Conservation (phyloP, 495 filamentous ascomycete genomes). For the Gamarada debralockiae region DNA sequence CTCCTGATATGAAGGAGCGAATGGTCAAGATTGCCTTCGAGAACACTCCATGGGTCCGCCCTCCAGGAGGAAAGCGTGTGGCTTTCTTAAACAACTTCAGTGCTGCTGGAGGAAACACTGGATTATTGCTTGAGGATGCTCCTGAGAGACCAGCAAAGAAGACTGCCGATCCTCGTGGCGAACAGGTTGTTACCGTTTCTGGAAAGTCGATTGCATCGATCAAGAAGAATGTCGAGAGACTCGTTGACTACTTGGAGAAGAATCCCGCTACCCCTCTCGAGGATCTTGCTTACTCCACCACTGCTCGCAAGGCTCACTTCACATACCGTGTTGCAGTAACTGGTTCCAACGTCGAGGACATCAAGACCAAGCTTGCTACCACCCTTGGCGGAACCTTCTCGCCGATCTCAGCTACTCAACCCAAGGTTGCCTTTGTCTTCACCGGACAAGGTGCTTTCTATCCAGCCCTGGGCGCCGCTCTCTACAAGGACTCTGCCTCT, state of each 20-base stretch:
- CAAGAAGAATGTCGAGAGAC: neutral
- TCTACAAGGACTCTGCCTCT: conserved; percentile 56
- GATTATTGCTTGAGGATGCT: conserved; percentile 56
- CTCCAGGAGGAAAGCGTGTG: neutral
- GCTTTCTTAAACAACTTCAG: conserved; percentile 36
- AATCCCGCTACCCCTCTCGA: neutral
- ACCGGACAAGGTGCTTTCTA: conserved; percentile 68
- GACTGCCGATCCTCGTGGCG: conserved; percentile 39
- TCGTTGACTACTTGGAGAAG: neutral
- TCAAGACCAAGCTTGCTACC: neutral
- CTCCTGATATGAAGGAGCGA: conserved; percentile 64
- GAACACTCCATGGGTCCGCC: conserved; percentile 42
- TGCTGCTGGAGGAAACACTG: conserved; percentile 58
- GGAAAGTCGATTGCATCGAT: conserved; percentile 44
- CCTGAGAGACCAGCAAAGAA: conserved; percentile 13
- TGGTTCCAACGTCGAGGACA: conserved; percentile 21
- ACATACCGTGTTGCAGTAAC: neutral
- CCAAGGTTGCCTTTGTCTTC: conserved; percentile 55
- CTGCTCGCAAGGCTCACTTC: neutral
- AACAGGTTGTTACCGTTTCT: conserved; percentile 53
- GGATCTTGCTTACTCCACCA: neutral
- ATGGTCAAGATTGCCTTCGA: conserved; percentile 30
- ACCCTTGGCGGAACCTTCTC: neutral
- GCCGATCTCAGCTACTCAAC: neutral
- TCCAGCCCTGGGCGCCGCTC: conserved; percentile 59